Evolutionary conservation across 2,329 filamentous ascomycete species (phyloP), one percentile per base, ranked within the genome.

Genomic region (Penicillium sp.): DNA sequence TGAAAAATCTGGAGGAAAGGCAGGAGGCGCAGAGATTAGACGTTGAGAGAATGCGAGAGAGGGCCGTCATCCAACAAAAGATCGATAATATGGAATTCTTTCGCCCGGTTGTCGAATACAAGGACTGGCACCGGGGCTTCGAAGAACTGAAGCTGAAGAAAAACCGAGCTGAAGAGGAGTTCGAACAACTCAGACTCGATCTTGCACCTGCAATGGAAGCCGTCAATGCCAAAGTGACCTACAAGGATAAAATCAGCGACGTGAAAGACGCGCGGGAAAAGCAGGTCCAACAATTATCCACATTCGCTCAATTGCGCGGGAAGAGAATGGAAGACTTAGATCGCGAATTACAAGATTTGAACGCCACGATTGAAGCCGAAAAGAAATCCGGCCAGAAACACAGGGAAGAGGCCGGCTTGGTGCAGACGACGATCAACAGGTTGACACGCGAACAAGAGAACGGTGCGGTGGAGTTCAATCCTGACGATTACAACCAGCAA

Each of bases 11-110:
- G 47, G 87, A 96, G 70, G 82, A 78, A 42, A 86, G 92, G 27
- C 93, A 98, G 68, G 81, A 82, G 53, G 83, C 86, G 50, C 85
- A 96, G 45, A 86, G 90, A 67, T 87, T 85, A 10, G 93, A 97
- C 67, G 92, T 98, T 25, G 88, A 96, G 66, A 87, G 91, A 62
- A 83, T 95, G 68, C 85, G 86, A 49, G 89, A 98, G 72, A 85
- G 92, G 56, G 85, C 88, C 54, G 81, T 85, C 52, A 85, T 92
- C 50, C 80, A 88, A 67, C 78, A 84, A 52, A 85, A 83, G 55
- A 81, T 93, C 4, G 77, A 83, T 26, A 80, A 88, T 47, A 80
- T 96, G 46, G 81, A 89, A 62, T 83, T 83, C 35, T 83, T 85
- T 26, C 83, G 87, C 39, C 85, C 89, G 0, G 78, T 92, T 37